Percentiles rank a stretch among this genome's conserved stretches.
Evolutionary conservation across 192 early-diverging fungal genomes (phyloP).

Genomic region (Gryganskiella cystojenkinii): DNA sequence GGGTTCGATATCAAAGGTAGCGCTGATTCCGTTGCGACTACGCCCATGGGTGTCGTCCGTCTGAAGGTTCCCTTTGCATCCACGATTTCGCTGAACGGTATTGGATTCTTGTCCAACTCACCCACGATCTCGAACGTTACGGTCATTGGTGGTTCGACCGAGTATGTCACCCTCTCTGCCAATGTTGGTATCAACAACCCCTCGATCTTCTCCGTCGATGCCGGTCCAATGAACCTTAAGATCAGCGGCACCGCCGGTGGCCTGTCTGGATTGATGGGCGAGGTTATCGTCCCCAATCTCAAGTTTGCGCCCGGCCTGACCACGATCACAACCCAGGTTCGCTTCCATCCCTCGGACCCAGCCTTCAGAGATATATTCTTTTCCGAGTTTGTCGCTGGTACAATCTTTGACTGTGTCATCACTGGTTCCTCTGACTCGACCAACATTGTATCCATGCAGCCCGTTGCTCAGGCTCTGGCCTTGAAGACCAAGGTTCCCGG

Average conservation of each 20-base stretch:
- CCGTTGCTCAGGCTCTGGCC: slow-evolving; percentile 9
- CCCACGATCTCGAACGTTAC: slow-evolving; percentile 36
- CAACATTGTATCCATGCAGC: slow-evolving; percentile 13
- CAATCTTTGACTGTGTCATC: slow-evolving; percentile 33
- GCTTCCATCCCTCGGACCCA: slow-evolving; percentile 25
- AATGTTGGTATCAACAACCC: slow-evolving; percentile 42
- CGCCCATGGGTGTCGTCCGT: slow-evolving; percentile 35
- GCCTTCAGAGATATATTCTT: slow-evolving; percentile 39
- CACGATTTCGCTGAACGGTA: slow-evolving; percentile 31
- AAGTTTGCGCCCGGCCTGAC: slow-evolving; percentile 32
- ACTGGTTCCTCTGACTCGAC: slow-evolving; percentile 23
- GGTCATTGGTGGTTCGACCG: slow-evolving; percentile 20
- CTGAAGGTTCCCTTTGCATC: slow-evolving; percentile 42
- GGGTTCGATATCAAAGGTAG: slow-evolving; percentile 40
- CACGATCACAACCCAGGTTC: slow-evolving; percentile 7
- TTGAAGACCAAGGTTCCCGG: slow-evolving; percentile 37
- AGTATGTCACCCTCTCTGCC: slow-evolving; percentile 23
- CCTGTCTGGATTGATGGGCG: slow-evolving; percentile 31
- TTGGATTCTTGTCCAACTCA: slow-evolving; percentile 22
- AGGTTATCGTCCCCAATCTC: slow-evolving; percentile 22
- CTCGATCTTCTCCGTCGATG: slow-evolving; percentile 41
- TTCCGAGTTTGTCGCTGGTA: slow-evolving; percentile 24
- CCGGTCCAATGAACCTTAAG: slow-evolving; percentile 26
- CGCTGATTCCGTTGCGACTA: slow-evolving; percentile 32
- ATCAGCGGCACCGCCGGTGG: slow-evolving; percentile 29